These are phyloP conservation scores for Diaporthe ampelina DNA, from an alignment of 2,329 filamentous ascomycete species.

Conservation along the genomic window DNA sequence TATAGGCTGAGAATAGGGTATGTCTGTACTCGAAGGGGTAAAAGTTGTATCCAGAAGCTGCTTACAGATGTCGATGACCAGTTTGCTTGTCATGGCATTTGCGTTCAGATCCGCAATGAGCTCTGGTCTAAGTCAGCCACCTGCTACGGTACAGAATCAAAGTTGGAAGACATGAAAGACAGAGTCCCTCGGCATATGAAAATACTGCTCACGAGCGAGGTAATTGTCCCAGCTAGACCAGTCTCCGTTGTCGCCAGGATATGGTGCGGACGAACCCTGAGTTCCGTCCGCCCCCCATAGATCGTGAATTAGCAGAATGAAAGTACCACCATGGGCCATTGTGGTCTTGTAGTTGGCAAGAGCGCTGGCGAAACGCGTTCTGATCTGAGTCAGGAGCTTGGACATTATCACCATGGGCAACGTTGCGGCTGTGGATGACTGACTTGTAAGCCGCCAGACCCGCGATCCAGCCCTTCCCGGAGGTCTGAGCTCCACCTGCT, in stretches of 20 bases:
- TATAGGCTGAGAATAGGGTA: too few species aligned
- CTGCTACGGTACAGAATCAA: too few species aligned
- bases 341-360: constrained; percentile 61
- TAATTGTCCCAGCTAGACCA: constrained; percentile 62
- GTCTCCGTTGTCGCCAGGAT: constrained; percentile 64
- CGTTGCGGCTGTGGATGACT: not conserved
- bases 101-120: constrained; percentile 52
- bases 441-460: constrained; percentile 40
- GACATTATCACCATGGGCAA: not conserved
- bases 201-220: constrained; percentile 45
- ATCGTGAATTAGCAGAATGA: constrained; percentile 62
- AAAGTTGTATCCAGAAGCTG: too few species aligned
- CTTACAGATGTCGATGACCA: constrained; percentile 63
- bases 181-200: too few species aligned
- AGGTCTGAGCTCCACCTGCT: constrained; percentile 44
- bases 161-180: too few species aligned
- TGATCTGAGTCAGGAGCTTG: not conserved
- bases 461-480: constrained; percentile 43
- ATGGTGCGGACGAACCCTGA: constrained; percentile 53
- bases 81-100: constrained; percentile 53
- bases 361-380: constrained; percentile 56
- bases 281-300: constrained; percentile 63
- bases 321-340: constrained; percentile 57
- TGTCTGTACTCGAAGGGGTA: too few species aligned
- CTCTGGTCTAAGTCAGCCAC: constrained; percentile 24